These are phyloP conservation scores for Phytophthora pini DNA, from an alignment of 352 stramenopile species.

Conservation along the genomic window DNA sequence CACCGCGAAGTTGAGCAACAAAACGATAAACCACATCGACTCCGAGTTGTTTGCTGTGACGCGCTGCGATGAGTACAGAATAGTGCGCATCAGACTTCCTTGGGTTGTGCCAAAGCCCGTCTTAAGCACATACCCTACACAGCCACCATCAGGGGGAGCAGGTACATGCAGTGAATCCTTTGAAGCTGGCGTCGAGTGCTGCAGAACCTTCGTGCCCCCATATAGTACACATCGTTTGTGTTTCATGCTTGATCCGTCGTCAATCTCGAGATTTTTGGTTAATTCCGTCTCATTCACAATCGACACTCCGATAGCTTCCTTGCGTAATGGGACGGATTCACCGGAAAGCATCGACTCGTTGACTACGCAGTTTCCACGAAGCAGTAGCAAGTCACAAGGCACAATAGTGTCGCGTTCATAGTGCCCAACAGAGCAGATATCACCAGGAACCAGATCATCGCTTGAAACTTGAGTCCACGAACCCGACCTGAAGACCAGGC, in stretches of 20 bases:
- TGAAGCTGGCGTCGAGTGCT: conserved; percentile 60
- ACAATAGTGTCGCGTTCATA: conserved; percentile 78
- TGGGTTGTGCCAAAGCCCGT: conserved; percentile 98
- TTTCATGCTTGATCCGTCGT: conserved; percentile 79
- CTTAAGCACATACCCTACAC: conserved; percentile 95
- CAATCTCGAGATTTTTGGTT: conserved; percentile 66
- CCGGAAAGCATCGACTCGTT: conserved; percentile 99
- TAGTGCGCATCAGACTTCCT: conserved; percentile 97
- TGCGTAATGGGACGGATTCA: conserved; percentile 98
- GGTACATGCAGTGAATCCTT: conserved; percentile 54
- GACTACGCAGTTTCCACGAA: conserved; percentile 96
- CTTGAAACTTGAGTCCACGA: conserved; percentile 85
- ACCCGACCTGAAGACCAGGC: conserved; percentile 92
- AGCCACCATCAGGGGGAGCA: conserved; percentile 89
- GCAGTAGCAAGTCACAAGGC: conserved; percentile 95
- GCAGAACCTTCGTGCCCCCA: conserved; percentile 91
- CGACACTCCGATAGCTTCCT: conserved; percentile 88
- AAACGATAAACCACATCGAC: conserved; percentile 95
- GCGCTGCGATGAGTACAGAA: conserved; percentile 97
- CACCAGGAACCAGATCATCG: conserved; percentile 91
- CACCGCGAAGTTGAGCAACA: conserved; percentile 98
- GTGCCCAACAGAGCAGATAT: conserved; percentile 94
- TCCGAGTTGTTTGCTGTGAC: conserved; percentile 96
- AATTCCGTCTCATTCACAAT: conserved; percentile 78
- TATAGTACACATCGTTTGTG: conserved; percentile 94